These are phyloP conservation scores for Hericium alpestre DNA, from an alignment of 768 basidiomycete species.

Conservation along the genomic window DNA sequence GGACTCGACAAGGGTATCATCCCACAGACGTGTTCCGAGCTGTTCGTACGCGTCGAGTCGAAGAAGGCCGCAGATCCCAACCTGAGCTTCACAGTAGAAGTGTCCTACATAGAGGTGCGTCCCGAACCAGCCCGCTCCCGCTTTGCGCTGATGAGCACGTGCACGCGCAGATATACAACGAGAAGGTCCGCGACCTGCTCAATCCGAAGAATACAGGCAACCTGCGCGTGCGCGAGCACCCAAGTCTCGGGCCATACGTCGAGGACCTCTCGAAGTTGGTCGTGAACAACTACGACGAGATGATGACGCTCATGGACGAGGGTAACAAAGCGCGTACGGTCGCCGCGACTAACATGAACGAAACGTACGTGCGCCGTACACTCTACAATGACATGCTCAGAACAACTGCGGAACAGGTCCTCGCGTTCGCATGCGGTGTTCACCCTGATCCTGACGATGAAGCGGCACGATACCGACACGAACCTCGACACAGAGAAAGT, in stretches of 20 bases:
- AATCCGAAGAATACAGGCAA: conserved; percentile 97
- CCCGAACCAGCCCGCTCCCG: neutral
- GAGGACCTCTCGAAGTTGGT: conserved; percentile 92
- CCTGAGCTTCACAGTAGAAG: conserved; percentile 83
- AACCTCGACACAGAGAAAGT: conserved; percentile 96
- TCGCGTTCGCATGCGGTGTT: conserved; percentile 98
- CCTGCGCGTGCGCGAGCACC: conserved; percentile 94
- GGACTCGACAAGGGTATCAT: conserved; percentile 96
- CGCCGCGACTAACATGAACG: conserved; percentile 99
- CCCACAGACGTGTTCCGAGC: conserved; percentile 86
- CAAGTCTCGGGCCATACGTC: conserved; percentile 93
- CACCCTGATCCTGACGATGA: conserved; percentile 89
- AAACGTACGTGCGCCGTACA: conserved; percentile 45
- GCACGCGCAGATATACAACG: conserved; percentile 76
- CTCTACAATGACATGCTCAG: neutral
- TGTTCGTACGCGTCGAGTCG: conserved; percentile 73
- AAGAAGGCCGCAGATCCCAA: conserved; percentile 57
- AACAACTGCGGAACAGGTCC: conserved; percentile 37
- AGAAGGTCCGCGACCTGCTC: conserved; percentile 93
- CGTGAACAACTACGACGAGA: conserved; percentile 86
- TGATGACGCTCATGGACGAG: conserved; percentile 99
- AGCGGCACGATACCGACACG: conserved; percentile 70
- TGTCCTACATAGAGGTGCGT: conserved; percentile 90
- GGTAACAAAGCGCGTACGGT: conserved; percentile 98
- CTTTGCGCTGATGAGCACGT: neutral